These are phyloP conservation scores for Centella asiatica DNA, from an alignment of 129 eudicot genomes.

Conservation along the genomic window DNA sequence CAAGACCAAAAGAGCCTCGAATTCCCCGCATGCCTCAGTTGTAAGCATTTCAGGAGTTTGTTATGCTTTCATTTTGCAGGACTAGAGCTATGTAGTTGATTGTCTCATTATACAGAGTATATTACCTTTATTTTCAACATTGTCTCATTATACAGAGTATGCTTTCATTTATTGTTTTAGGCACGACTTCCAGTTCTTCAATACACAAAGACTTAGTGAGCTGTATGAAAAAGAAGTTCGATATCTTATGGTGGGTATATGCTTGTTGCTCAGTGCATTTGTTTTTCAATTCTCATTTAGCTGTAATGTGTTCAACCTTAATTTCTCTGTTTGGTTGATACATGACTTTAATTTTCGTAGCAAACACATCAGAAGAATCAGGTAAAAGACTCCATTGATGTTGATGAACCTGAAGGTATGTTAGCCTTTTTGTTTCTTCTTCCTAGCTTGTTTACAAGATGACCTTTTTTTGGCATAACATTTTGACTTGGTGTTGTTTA, in stretches of 20 bases:
- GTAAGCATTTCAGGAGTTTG: slow-evolving; percentile 29
- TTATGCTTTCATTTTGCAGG: background rate
- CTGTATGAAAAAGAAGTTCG: slow-evolving; percentile 99
- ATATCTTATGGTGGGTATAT: slow-evolving; percentile 72
- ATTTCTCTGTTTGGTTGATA: background rate
- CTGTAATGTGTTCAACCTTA: background rate
- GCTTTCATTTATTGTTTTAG: slow-evolving; percentile 26
- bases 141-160: background rate
- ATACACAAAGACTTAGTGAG: slow-evolving; percentile 93
- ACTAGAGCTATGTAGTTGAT: background rate
- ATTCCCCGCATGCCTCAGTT: slow-evolving; percentile 99
- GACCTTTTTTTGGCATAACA: background rate
- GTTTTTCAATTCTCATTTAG: background rate
- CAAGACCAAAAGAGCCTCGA: slow-evolving; percentile 93
- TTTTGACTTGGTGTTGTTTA: slow-evolving; percentile 12
- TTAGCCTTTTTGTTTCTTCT: background rate
- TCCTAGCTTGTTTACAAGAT: no score
- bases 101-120: background rate
- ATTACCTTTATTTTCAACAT: no score
- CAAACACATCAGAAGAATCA: slow-evolving; percentile 82
- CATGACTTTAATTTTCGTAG: slow-evolving; percentile 23
- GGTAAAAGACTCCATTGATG: slow-evolving; percentile 79
- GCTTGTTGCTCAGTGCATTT: background rate
- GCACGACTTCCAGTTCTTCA: slow-evolving; percentile 98
- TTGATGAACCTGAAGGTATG: slow-evolving; percentile 94